phyloP scores from a whole-genome alignment of 1,284 basidiomycete genomes.

The Flammula alnicola region DNA sequence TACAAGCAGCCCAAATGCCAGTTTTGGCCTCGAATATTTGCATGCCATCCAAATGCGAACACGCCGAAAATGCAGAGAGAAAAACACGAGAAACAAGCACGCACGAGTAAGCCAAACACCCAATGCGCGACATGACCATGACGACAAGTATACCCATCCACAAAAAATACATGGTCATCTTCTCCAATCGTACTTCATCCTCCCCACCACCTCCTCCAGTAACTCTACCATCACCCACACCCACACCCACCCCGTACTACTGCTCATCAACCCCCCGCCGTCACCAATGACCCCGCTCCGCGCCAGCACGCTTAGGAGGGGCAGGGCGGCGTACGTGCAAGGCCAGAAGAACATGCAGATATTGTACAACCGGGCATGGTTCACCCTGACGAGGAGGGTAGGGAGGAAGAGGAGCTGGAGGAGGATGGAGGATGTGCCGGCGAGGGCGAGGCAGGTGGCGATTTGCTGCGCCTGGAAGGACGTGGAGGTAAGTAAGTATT shows the following conservation, averaged over 20 bases:
- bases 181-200: not conserved
- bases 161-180: conserved; percentile 4
- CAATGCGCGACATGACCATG: conserved; percentile 19
- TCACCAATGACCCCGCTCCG: not conserved
- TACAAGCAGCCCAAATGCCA: too few relatives aligned
- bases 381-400: conserved; percentile 11
- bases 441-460: conserved; percentile 15
- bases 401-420: conserved; percentile 17
- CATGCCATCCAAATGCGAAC: too few relatives aligned
- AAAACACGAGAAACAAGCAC: not conserved
- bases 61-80: not conserved
- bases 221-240: not conserved
- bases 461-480: conserved; percentile 14
- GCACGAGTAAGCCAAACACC: conserved; percentile 20
- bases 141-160: conserved; percentile 11
- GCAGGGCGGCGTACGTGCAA: conserved; percentile 10
- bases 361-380: conserved; percentile 16
- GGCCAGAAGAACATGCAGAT: conserved; percentile 20
- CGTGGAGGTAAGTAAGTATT: not conserved
- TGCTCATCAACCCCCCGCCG: not conserved
- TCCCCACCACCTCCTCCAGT: not conserved
- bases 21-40: too few relatives aligned
- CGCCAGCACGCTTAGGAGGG: conserved; percentile 17
- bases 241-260: not conserved
- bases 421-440: conserved; percentile 19